phyloP scores from a whole-genome alignment of 2,329 filamentous ascomycete genomes.

The Trichoderma oligosporum region DNA sequence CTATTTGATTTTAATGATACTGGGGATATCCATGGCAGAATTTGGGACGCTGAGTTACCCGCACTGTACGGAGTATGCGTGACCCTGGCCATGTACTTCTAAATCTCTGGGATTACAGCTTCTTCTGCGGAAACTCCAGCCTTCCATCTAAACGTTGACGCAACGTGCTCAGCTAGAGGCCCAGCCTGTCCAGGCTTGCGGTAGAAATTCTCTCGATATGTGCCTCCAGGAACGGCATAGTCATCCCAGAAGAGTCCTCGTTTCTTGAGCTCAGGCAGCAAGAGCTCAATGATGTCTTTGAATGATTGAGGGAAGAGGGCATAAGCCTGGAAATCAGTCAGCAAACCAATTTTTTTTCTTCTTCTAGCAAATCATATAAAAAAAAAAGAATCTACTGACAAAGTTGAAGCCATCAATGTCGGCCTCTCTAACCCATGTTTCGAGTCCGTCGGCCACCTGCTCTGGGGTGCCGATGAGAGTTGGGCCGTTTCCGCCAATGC shows the following conservation, averaged over 20 bases:
- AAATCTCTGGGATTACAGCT: slow-evolving; percentile 19
- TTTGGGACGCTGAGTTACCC: too few species aligned
- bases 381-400: slow-evolving; percentile 50
- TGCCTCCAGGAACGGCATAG: slow-evolving; percentile 53
- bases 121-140: slow-evolving; percentile 16
- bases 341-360: background rate
- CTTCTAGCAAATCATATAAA: too few species aligned
- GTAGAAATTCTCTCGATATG: slow-evolving; percentile 60
- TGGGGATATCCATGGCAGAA: background rate
- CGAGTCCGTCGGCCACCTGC: slow-evolving; percentile 33
- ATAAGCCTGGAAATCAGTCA: slow-evolving; percentile 46
- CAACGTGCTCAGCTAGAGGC: slow-evolving; percentile 50
- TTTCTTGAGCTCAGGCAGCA: slow-evolving; percentile 59
- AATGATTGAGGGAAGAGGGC: slow-evolving; percentile 65
- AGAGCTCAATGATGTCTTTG: slow-evolving; percentile 61
- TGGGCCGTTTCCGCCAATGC: slow-evolving; percentile 63
- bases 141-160: slow-evolving; percentile 45
- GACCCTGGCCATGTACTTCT: background rate
- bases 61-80: background rate
- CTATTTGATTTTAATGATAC: background rate
- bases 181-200: slow-evolving; percentile 46
- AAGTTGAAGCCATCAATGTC: slow-evolving; percentile 71
- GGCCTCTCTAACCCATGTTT: slow-evolving; percentile 44
- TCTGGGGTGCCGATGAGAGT: slow-evolving; percentile 58
- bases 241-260: slow-evolving; percentile 56